phyloP scores from a whole-genome alignment of 2,329 filamentous ascomycete species.

The Colletotrichum sp. region DNA sequence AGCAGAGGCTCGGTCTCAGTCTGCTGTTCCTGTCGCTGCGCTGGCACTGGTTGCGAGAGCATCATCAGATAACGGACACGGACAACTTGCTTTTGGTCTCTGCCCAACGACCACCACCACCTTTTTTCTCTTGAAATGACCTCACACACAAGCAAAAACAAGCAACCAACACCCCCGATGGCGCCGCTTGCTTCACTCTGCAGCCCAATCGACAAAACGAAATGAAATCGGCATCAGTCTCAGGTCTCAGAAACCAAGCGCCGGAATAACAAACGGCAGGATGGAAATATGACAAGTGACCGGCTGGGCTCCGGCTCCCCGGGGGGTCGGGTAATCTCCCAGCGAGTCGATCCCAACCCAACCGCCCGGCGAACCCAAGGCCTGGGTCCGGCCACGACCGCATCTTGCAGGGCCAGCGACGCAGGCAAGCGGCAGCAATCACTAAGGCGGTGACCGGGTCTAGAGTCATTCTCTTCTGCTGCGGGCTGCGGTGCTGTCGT shows the following conservation, averaged over 20 bases:
- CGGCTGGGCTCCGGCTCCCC: background rate
- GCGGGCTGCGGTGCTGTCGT: background rate
- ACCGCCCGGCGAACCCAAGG: background rate
- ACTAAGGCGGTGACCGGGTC: background rate
- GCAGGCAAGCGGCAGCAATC: background rate
- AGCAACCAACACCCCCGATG: background rate
- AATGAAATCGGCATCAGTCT: background rate
- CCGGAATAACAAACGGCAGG: background rate
- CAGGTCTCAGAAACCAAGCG: background rate
- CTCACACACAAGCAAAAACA: background rate
- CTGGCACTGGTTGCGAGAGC: background rate
- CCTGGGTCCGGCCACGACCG: background rate
- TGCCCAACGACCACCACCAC: background rate
- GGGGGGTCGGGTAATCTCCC: background rate
- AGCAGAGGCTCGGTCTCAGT: background rate
- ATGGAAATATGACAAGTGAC: background rate
- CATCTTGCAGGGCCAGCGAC: background rate
- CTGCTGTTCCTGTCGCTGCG: background rate
- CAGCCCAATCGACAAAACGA: background rate
- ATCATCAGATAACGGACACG: background rate
- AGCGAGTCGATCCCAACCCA: background rate
- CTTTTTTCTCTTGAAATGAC: background rate
- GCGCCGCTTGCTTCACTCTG: background rate
- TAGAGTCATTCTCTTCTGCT: background rate
- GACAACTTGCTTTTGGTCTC: background rate